These are phyloP conservation scores for Paraphoma sp. DNA, from an alignment of 2,329 filamentous ascomycete genomes.

Conservation along the genomic window DNA sequence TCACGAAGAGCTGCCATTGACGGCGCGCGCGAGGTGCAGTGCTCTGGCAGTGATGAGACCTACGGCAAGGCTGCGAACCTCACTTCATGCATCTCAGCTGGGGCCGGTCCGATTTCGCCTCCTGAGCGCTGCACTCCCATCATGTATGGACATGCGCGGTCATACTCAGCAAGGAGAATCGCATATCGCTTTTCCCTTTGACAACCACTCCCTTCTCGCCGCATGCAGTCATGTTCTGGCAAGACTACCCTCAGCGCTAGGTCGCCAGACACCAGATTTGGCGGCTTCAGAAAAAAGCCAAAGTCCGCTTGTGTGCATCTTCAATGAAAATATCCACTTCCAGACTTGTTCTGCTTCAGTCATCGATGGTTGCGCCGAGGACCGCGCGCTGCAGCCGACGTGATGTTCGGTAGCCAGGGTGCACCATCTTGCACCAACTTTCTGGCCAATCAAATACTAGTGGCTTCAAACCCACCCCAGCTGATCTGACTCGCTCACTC, in stretches of 20 bases:
- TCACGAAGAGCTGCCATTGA: background rate
- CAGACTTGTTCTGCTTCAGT: background rate
- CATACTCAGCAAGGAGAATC: too few species aligned
- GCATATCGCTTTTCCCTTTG: too few species aligned
- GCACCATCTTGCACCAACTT: conserved; percentile 15
- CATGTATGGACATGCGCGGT: too few species aligned
- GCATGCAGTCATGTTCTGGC: too few species aligned
- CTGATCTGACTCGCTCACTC: conserved; percentile 20
- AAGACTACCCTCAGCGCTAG: too few species aligned
- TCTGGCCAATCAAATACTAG: conserved; percentile 19
- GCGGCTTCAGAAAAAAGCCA: background rate
- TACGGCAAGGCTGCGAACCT: background rate
- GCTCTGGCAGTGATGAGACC: background rate
- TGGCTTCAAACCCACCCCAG: conserved; percentile 16
- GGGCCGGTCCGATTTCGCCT: background rate
- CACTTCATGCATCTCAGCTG: background rate
- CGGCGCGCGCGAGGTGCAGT: background rate
- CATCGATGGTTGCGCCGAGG: background rate
- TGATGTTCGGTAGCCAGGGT: conserved; percentile 28
- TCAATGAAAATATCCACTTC: too few species aligned
- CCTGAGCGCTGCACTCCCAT: too few species aligned
- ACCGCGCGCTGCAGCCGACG: conserved; percentile 15
- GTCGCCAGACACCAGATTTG: too few species aligned
- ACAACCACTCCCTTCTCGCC: too few species aligned
- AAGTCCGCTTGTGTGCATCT: background rate